Percentiles rank a stretch among this genome's conserved stretches.
These are phyloP conservation scores for Poterioochromonas sp. DNA, from an alignment of 352 stramenopile genomes.

Conservation along the genomic window DNA sequence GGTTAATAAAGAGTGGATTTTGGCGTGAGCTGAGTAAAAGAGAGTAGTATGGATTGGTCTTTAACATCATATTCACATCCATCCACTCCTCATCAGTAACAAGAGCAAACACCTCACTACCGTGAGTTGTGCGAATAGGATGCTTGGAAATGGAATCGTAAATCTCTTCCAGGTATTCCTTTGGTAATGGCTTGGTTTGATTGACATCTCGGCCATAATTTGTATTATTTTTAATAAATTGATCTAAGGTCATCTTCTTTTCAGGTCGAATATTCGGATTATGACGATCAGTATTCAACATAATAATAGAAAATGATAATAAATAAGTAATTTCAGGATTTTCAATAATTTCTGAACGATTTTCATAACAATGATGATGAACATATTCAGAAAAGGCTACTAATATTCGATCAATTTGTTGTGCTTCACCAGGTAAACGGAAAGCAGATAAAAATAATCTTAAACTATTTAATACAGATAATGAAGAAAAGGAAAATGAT, in stretches of 20 bases:
- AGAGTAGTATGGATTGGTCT: no score
- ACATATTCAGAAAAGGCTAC: constrained; percentile 65
- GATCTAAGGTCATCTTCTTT: constrained; percentile 69
- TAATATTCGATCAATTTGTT: constrained; percentile 74
- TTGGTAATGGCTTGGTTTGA: constrained; percentile 43
- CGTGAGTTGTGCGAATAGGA: constrained; percentile 7
- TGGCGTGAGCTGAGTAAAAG: not conserved
- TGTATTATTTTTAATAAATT: constrained; percentile 76
- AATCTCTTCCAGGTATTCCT: constrained; percentile 18
- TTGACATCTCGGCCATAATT: constrained; percentile 75
- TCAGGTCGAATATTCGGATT: constrained; percentile 68
- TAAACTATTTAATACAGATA: constrained; percentile 60
- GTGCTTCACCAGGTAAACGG: constrained; percentile 64
- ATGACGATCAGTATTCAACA: constrained; percentile 68
- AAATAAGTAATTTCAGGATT: constrained; percentile 75
- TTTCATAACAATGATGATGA: constrained; percentile 67
- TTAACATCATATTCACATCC: no score
- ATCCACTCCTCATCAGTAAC: constrained; percentile 17
- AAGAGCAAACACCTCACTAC: not conserved
- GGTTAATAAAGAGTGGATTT: not conserved
- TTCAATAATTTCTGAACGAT: constrained; percentile 54
- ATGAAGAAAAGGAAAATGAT: constrained; percentile 65
- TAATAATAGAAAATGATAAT: constrained; percentile 73
- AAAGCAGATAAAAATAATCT: constrained; percentile 72
- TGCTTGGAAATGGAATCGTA: constrained; percentile 19